Base-by-base conservation (phyloP, 2,329 filamentous ascomycete genomes). In the Penicillium brasilianum region DNA sequence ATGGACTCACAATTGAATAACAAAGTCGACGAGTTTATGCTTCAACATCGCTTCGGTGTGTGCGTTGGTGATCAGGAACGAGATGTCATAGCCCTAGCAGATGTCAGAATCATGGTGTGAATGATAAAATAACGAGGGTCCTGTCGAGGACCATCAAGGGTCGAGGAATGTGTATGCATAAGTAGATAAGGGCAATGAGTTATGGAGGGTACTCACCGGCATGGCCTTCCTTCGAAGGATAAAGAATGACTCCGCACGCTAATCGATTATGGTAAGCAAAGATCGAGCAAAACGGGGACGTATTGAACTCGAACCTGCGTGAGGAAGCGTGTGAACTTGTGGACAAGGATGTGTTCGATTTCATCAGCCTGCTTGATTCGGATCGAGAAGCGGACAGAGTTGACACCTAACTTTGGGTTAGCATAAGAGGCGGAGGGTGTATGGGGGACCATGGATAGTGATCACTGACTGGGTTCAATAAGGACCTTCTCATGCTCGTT, bases 321-420 rank as follows among this genome's bases (percentile, higher is more conserved):
- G 81, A 99, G 81, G 84, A 99, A 99, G 59, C 95, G 87, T 43
- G 93, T 97, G 74, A 99, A 98, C 81, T 99, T 99, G 83, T 98
- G 95, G 66, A 99, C 95, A 64, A 99, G 83, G 67, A 99, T 58
- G 58, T 96, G 88, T 80, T 99, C 95, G 73, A 98, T 99, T 82
- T 99, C 95, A 78, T 99, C 95, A 64, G 95, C 95, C 84, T 99
- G 95, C 83, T 99, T 99, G 80, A 99, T 97, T 84, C 94, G 92
- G 82, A 99, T 96, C 85, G 92, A 97, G 74, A 99, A 91, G 70
- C 95, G 90, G 69, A 99, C 91, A 69, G 91, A 96, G 85, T 99
- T 99, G 82, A 98, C 90, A 78, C 91, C 51, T 54, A 30, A 34
- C 22, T 30, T 22, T 30, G 22, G 11, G 16, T 54, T 41, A 54